Base-by-base conservation (phyloP, 768 basidiomycete species). In the Leccinellum rugosiceps region DNA sequence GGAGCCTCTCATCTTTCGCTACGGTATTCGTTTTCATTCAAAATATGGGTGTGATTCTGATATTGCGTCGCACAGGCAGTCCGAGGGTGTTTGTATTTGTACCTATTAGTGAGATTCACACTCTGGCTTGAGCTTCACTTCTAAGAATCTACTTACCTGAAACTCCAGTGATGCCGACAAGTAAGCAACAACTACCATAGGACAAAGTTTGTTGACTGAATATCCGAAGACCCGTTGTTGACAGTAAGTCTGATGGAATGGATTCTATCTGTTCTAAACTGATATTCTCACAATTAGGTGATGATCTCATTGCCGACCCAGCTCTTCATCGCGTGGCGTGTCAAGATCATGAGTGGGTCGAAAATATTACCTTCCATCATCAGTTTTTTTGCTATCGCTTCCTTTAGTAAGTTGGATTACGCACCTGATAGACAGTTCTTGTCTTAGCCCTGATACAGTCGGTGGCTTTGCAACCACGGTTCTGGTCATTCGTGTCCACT, bases 261-360 rank as follows among this genome's bases (percentile, higher is more conserved):
- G 3, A 3, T 2, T 13, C 0, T 13, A 17, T 34, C 4, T 1
- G 9, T 30, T 56, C 26, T 1, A 4, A n/a, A 25, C 43, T 53
- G 15, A 50, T 8, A 35, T 43, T 2, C 28, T 32, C n/a, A 3
- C 52, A 19, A 8, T 31, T 45, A 81, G 80, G 78, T 74, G 6
- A 72, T 82, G 52, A 78, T 78, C 34, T 78, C 76, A 1, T 58
- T 72, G 6, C 60, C 75, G 11, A 78, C 80, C 2, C 80, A 83
- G 53, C 59, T 76, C 6, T 83, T 82, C 63, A 80, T 80, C 45
- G 77, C 78, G 3, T 78, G 75, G 75, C 67, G 77, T 28, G 74
- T 78, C n/a, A 73, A 70, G 23, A 60, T 76, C 17, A 60, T 78
- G 55, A 75, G 70, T 6, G 63, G 58, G 50, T 75, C 70, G 50